These are phyloP conservation scores for Exophiala spinifera DNA, from an alignment of 2,329 filamentous ascomycete species.

Conservation along the genomic window DNA sequence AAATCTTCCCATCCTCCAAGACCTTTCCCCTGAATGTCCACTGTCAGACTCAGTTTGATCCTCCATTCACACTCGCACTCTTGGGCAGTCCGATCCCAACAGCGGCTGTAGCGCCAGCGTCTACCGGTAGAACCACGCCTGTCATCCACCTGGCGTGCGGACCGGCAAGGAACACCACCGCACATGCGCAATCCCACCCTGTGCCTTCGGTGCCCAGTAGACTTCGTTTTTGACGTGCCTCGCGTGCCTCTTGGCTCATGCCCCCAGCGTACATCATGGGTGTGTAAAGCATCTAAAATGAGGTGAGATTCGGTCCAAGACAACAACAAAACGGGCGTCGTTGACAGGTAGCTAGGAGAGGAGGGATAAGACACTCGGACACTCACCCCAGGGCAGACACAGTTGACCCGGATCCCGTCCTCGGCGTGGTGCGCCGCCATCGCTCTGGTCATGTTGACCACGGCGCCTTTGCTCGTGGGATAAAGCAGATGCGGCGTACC, in stretches of 20 bases:
- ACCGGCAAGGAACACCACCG: constrained; percentile 52
- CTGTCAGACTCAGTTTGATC: too few species aligned
- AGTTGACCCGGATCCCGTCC: constrained; percentile 54
- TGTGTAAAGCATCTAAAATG: constrained; percentile 48
- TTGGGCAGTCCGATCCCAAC: constrained; percentile 41
- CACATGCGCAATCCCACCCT: constrained; percentile 53
- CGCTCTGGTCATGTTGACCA: constrained; percentile 55
- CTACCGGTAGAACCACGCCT: constrained; percentile 47
- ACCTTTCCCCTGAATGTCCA: constrained; percentile 8
- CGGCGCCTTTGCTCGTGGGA: constrained; percentile 53
- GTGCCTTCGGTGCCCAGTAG: constrained; percentile 53
- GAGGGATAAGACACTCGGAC: too few species aligned
- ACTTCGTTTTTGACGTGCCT: constrained; percentile 50
- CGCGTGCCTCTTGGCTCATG: constrained; percentile 51
- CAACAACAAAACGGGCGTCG: too few species aligned
- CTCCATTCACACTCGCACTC: constrained; percentile 35
- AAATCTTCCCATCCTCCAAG: not conserved
- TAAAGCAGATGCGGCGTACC: constrained; percentile 53
- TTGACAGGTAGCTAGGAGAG: too few species aligned
- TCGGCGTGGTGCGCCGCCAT: constrained; percentile 55
- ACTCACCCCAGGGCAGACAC: constrained; percentile 53
- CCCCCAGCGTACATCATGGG: constrained; percentile 54
- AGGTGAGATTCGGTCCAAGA: not conserved
- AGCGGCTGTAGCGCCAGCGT: constrained; percentile 46
- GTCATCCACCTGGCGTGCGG: constrained; percentile 54